A percentile compares a stretch with the other conserved stretches of the same genome.
Evolutionary conservation across 495 filamentous ascomycete genomes (phyloP).

Genomic region (Pseudotulostoma volvatum): DNA sequence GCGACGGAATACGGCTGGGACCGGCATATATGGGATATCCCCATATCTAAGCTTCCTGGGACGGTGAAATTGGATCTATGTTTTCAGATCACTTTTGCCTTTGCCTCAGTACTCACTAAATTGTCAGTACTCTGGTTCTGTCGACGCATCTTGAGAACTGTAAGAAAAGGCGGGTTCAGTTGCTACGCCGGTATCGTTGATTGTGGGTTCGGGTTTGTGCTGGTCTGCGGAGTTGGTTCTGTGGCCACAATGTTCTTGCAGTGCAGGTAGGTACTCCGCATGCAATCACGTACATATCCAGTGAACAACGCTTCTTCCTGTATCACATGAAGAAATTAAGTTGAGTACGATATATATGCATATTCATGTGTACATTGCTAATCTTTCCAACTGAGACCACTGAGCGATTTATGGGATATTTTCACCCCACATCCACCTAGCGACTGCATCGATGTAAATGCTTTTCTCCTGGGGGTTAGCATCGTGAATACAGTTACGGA

Average conservation of each 20-base stretch:
- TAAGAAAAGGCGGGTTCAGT: constrained; percentile 18
- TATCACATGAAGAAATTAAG: no score
- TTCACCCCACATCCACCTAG: constrained; percentile 15
- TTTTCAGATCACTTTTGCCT: constrained; percentile 36
- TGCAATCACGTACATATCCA: no score
- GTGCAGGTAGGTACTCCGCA: constrained; percentile 38
- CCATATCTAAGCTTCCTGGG: constrained; percentile 14
- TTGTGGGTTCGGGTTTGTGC: constrained; percentile 28
- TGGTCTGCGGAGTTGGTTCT: constrained; percentile 29
- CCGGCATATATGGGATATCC: constrained; percentile 40
- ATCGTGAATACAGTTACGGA: constrained; percentile 46
- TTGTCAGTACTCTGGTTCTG: constrained; percentile 43
- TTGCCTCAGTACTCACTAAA: constrained; percentile 37
- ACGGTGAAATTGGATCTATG: constrained; percentile 31
- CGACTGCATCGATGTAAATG: constrained; percentile 34
- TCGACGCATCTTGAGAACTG: constrained; percentile 30
- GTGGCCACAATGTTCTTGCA: constrained; percentile 36
- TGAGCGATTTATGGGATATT: no score
- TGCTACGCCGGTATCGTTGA: no score
- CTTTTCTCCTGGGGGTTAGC: constrained; percentile 34
- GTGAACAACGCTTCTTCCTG: no score
- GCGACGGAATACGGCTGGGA: constrained; percentile 34
- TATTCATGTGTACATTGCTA: no score
- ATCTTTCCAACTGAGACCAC: no score
- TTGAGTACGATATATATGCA: no score